Base-by-base conservation (phyloP, 495 filamentous ascomycete genomes). In the Tuber melanosporum region DNA sequence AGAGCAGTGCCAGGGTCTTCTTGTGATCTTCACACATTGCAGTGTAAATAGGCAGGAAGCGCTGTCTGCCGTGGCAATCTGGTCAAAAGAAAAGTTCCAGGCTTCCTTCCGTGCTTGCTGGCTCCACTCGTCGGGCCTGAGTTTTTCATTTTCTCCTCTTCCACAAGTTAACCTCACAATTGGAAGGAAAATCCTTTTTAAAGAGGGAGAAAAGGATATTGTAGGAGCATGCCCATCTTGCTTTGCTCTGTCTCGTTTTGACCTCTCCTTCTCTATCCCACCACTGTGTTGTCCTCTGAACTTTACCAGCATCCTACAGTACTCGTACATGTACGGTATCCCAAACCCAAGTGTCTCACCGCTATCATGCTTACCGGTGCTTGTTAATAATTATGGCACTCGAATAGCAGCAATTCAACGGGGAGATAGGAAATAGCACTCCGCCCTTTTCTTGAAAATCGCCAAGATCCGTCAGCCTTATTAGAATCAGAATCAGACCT, bases 81-180 rank as follows among this genome's bases (percentile, higher is more conserved):
- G 1, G n/a, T 57, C 52, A 14, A 26, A 26, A 57, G 10, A 26
- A 26, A 57, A 10, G 47, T 57, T 57, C 52, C 52, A 57, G n/a
- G 52, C 52, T 26, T 26, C 52, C 22, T 26, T 66, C 32, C n/a
- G 57, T 36, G 15, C 57, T 36, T 66, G 57, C 57, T 66, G 57
- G 57, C 57, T 66, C 57, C 57, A 66, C 57, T 66, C 57, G 57
- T 66, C 57, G 26, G 57, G 57, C 57, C 57, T 66, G 57, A 66
- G 57, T 36, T 66, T 66, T 66, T 19, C n/a, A 14, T 26, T 26
- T 62, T n/a, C 26, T 12, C 22, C 57, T 66, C 57, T 36, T 26
- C 57, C 57, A 17, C 57, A 8, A 32, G 26, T 19, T 26, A 19
- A 7, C 57, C 26, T 32, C 32, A 19, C 26, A 36, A 66, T 36